Percentiles rank a stretch among this genome's conserved stretches.
phyloP scores from a whole-genome alignment of 2,329 filamentous ascomycete species.

The Colletotrichum scovillei region DNA sequence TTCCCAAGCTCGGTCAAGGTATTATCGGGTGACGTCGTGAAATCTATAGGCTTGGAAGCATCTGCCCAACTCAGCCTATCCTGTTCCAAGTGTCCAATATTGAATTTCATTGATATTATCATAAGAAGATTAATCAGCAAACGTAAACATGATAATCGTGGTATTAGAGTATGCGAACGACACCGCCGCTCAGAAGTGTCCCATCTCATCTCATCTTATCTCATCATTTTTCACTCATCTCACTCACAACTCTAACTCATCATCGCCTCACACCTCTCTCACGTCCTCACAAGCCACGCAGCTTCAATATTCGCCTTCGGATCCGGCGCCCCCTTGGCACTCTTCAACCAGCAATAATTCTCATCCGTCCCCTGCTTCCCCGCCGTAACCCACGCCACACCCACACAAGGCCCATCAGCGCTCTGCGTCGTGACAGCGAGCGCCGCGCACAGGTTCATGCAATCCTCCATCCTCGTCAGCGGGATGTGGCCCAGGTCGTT shows the following conservation, averaged over 20 bases:
- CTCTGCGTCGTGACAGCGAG: conserved; percentile 38
- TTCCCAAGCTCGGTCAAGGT: too few relatives aligned
- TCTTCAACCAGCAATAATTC: conserved; percentile 39
- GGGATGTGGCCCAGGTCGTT: conserved; percentile 39
- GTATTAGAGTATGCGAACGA: background rate
- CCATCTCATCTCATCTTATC: background rate
- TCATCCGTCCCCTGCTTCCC: conserved; percentile 37
- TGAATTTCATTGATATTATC: too few relatives aligned
- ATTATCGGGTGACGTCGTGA: too few relatives aligned
- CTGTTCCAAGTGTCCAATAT: too few relatives aligned
- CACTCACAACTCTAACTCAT: background rate
- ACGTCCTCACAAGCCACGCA: conserved; percentile 14
- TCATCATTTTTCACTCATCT: background rate
- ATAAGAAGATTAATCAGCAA: background rate
- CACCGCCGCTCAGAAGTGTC: background rate
- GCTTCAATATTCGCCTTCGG: conserved; percentile 14
- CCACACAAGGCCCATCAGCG: conserved; percentile 33
- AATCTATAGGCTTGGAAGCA: too few relatives aligned
- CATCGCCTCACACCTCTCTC: background rate
- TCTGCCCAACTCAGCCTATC: too few relatives aligned
- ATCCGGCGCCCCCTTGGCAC: conserved; percentile 18
- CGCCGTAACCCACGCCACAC: conserved; percentile 38
- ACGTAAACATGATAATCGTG: background rate
- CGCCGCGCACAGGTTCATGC: conserved; percentile 39
- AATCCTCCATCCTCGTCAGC: conserved; percentile 38